These are phyloP conservation scores for Phytophthora agathidicida DNA, from an alignment of 352 stramenopile genomes.

Conservation along the genomic window DNA sequence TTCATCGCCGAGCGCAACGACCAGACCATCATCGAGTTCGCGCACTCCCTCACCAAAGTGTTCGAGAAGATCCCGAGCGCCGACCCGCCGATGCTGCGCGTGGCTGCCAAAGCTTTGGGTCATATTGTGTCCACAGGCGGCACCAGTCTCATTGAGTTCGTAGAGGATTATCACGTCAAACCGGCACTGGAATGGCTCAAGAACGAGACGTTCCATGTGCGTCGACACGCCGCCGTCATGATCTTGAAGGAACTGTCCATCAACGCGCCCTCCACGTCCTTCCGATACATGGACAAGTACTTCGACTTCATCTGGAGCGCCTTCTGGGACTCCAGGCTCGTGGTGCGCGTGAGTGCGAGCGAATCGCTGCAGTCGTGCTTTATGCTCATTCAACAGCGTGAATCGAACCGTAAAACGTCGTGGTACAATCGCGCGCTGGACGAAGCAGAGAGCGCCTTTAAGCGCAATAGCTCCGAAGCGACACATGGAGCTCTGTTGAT, in stretches of 20 bases:
- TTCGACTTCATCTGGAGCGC: conserved; percentile 92
- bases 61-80: conserved; percentile 88
- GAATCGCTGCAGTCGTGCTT: conserved; percentile 88
- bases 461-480: conserved; percentile 76
- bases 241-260: conserved; percentile 88
- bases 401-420: conserved; percentile 83
- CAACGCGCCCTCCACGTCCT: conserved; percentile 86
- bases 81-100: conserved; percentile 72
- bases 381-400: conserved; percentile 87
- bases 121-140: conserved; percentile 88
- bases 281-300: conserved; percentile 90
- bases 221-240: conserved; percentile 84
- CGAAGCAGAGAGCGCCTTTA: conserved; percentile 75
- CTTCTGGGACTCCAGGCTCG: conserved; percentile 85
- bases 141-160: conserved; percentile 88
- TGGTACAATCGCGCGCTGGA: conserved; percentile 85
- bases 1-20: conserved; percentile 91
- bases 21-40: conserved; percentile 91
- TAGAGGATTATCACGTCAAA: conserved; percentile 90
- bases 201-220: conserved; percentile 90
- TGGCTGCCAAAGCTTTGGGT: conserved; percentile 81
- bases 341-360: conserved; percentile 79
- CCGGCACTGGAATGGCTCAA: conserved; percentile 89
- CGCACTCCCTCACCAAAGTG: conserved; percentile 84
- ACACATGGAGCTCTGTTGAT: conserved; percentile 86